These are phyloP conservation scores for Paecilomyces variotii DNA, from an alignment of 2,329 filamentous ascomycete genomes.

Conservation along the genomic window DNA sequence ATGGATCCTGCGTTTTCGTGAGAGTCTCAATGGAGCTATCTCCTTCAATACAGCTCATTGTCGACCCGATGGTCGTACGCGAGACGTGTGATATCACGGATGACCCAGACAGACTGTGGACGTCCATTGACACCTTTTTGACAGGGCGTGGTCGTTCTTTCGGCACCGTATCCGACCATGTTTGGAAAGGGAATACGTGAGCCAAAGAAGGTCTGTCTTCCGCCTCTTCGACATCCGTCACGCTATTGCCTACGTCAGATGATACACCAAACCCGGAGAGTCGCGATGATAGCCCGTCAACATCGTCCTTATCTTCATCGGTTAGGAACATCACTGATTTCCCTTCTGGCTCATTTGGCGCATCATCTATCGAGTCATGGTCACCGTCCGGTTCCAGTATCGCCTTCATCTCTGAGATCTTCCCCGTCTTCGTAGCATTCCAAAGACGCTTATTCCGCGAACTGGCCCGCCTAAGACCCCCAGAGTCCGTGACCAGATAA, in stretches of 20 bases:
- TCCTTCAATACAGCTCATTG: conserved; percentile 66
- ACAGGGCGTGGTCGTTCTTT: conserved; percentile 44
- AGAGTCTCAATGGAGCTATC: conserved; percentile 71
- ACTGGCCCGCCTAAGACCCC: conserved; percentile 73
- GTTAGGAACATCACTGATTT: conserved; percentile 25
- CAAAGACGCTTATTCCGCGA: conserved; percentile 77
- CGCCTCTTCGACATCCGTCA: conserved; percentile 6
- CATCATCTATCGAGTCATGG: conserved; percentile 27
- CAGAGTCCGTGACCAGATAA: conserved; percentile 77
- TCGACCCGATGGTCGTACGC: conserved; percentile 64
- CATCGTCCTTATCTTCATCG: conserved; percentile 23
- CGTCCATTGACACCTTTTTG: conserved; percentile 85
- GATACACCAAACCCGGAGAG: conserved; percentile 14
- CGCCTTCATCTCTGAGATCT: conserved; percentile 63
- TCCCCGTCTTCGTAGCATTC: conserved; percentile 74
- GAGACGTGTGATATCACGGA: conserved; percentile 81
- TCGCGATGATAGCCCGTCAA: conserved; percentile 14
- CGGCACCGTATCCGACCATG: conserved; percentile 42
- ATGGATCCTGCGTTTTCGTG: conserved; percentile 48
- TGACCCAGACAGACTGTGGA: conserved; percentile 75
- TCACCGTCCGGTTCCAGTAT: conserved; percentile 67
- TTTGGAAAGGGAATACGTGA: conserved; percentile 89
- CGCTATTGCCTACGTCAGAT: conserved; percentile 12
- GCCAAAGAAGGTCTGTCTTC: conserved; percentile 44
- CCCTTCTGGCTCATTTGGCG: conserved; percentile 32